Evolutionary conservation across 2,329 filamentous ascomycete species (phyloP).

Genomic region (Aspergillus clavatus): DNA sequence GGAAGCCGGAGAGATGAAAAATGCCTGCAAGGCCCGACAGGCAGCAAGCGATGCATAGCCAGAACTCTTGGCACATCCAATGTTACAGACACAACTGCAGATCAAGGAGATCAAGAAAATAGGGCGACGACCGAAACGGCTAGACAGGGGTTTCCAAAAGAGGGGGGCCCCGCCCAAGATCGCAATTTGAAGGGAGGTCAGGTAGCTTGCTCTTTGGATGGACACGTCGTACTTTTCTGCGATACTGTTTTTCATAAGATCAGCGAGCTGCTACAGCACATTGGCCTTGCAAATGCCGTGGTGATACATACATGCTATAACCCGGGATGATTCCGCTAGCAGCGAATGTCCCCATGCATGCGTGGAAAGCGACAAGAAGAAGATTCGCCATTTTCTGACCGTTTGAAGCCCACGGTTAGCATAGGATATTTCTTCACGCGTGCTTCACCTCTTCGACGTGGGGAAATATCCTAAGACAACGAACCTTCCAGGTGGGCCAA

Average conservation of each 20-base stretch:
- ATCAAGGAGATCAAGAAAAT: conserved; percentile 52
- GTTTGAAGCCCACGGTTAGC: conserved; percentile 2
- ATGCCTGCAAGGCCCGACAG: conserved; percentile 50
- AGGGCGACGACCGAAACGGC: conserved; percentile 51
- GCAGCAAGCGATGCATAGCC: conserved; percentile 48
- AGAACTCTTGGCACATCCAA: conserved; percentile 50
- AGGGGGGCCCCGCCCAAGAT: conserved; percentile 51
- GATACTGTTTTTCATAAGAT: conserved; percentile 35
- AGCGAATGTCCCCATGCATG: conserved; percentile 55
- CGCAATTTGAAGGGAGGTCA: conserved; percentile 53
- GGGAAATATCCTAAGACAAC: neutral
- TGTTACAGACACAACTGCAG: conserved; percentile 48
- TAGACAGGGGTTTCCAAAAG: conserved; percentile 53
- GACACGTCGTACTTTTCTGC: conserved; percentile 47
- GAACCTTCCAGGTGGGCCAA: conserved; percentile 51
- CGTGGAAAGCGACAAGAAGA: conserved; percentile 53
- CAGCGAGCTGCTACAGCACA: neutral
- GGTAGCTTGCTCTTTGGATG: conserved; percentile 49
- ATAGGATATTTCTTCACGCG: no score
- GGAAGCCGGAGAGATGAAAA: conserved; percentile 53
- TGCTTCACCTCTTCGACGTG: no score
- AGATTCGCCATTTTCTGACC: conserved; percentile 52
- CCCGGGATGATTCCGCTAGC: conserved; percentile 54
- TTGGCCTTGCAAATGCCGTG: neutral
- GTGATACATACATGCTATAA: conserved; percentile 36